Evolutionary conservation across 805 yeast species (phyloP).

Genomic region (Scheffersomyces ergatensis): DNA sequence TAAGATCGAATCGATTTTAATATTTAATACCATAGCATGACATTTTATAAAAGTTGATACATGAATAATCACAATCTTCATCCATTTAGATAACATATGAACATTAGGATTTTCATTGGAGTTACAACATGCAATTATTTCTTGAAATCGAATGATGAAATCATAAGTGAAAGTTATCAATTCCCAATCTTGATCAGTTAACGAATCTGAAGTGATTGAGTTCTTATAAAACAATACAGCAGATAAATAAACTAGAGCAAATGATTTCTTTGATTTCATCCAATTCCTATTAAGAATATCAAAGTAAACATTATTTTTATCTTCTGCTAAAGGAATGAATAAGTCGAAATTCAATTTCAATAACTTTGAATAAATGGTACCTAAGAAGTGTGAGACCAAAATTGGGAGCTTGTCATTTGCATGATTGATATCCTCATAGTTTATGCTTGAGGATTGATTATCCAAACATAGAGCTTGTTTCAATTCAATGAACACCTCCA

Average conservation of each 20-base stretch:
- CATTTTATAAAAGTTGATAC: constrained; percentile 7
- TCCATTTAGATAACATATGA: constrained; percentile 21
- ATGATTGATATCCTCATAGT: not conserved
- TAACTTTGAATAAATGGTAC: constrained; percentile 4
- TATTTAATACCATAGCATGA: not conserved
- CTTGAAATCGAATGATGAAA: constrained; percentile 9
- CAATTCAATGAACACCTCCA: constrained; percentile 4
- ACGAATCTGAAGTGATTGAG: constrained; percentile 1
- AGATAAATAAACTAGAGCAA: constrained; percentile 6
- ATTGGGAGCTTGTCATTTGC: constrained; percentile 1
- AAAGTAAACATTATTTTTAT: constrained; percentile 4
- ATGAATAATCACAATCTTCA: constrained; percentile 17
- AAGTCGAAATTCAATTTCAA: not conserved
- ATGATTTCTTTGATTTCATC: constrained; percentile 7
- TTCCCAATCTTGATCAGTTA: constrained; percentile 13
- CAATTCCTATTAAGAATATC: constrained; percentile 3
- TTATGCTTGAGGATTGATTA: not conserved
- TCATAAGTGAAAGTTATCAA: constrained; percentile 10
- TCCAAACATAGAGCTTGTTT: not conserved
- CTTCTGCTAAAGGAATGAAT: constrained; percentile 5
- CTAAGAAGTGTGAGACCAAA: constrained; percentile 4
- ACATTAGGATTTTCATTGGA: constrained; percentile 8
- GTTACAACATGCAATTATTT: constrained; percentile 7
- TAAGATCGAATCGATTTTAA: constrained; percentile 7
- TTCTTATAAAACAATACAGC: constrained; percentile 9